A percentile compares a stretch with the other conserved stretches of the same genome.
These are phyloP conservation scores for Sporodiniella umbellata DNA, from an alignment of 371 early-diverging fungal genomes.

Conservation along the genomic window DNA sequence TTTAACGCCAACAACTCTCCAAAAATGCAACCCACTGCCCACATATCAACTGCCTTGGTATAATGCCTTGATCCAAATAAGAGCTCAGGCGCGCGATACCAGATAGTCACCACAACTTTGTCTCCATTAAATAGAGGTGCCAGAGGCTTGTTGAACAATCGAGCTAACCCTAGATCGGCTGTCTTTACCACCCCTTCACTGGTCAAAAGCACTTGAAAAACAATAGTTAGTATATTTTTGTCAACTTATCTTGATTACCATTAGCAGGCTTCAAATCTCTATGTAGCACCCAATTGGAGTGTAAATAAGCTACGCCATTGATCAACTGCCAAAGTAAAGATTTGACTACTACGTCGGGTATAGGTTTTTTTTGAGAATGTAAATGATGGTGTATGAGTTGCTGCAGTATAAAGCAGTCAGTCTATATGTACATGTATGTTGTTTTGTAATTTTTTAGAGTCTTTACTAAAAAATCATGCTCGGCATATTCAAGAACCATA, in stretches of 20 bases:
- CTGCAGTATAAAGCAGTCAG: constrained; percentile 26
- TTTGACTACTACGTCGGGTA: constrained; percentile 82
- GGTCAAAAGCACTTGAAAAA: constrained; percentile 66
- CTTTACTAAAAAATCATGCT: constrained; percentile 86
- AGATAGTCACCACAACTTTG: constrained; percentile 96
- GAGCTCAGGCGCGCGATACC: constrained; percentile 97
- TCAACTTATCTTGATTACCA: constrained; percentile 20
- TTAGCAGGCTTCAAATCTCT: constrained; percentile 93
- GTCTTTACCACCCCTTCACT: constrained; percentile 87
- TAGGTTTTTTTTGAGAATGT: constrained; percentile 70
- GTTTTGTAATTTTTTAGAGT: neutral
- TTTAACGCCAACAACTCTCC: constrained; percentile 85
- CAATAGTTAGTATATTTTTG: neutral
- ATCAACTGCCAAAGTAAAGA: constrained; percentile 89
- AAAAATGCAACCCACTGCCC: constrained; percentile 97
- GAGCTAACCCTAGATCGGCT: constrained; percentile 89
- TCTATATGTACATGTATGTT: neutral
- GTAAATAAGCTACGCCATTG: constrained; percentile 88
- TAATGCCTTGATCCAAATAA: constrained; percentile 91
- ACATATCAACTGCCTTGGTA: constrained; percentile 90
- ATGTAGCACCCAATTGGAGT: constrained; percentile 92
- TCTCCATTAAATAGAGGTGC: constrained; percentile 85
- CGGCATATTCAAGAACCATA: constrained; percentile 95
- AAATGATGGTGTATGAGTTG: constrained; percentile 86
- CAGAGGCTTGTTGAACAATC: constrained; percentile 77